These are phyloP conservation scores for Apiospora saccharicola DNA, from an alignment of 2,329 filamentous ascomycete genomes.

Conservation along the genomic window DNA sequence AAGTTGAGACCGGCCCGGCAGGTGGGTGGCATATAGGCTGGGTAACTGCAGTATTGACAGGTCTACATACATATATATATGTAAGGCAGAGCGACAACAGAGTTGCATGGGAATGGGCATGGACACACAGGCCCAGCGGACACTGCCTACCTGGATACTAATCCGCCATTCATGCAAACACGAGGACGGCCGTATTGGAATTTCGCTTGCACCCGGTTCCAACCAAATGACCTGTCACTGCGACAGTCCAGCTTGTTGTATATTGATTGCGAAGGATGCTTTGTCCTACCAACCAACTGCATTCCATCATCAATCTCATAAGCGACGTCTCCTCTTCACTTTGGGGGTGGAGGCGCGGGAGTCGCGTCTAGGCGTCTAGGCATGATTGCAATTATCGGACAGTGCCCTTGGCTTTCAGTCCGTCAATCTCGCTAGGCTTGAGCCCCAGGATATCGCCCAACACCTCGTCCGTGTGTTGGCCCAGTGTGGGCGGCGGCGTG, in stretches of 20 bases:
- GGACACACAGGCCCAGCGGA: not conserved
- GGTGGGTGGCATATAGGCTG: not conserved
- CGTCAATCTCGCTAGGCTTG: conserved; percentile 63
- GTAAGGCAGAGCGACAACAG: not conserved
- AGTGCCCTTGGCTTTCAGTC: conserved; percentile 71
- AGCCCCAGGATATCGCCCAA: conserved; percentile 70
- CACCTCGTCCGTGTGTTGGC: conserved; percentile 86
- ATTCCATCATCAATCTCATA: not conserved
- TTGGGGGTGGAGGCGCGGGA: not conserved
- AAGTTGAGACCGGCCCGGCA: conserved; percentile 10
- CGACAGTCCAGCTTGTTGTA: not conserved
- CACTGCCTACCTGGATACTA: conserved; percentile 5
- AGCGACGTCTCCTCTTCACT: not conserved
- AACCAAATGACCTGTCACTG: not conserved
- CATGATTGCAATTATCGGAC: conserved; percentile 54
- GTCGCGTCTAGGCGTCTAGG: not conserved
- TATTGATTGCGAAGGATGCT: not conserved
- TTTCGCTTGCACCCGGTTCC: conserved; percentile 11
- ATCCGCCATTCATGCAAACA: not conserved
- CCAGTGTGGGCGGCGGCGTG: conserved; percentile 81
- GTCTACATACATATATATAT: not conserved
- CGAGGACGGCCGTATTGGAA: not conserved
- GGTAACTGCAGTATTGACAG: not conserved
- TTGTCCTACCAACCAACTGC: not conserved
- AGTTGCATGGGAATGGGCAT: not conserved